phyloP scores from a whole-genome alignment of 257 asterid genomes.

The Solanum habrochaites region DNA sequence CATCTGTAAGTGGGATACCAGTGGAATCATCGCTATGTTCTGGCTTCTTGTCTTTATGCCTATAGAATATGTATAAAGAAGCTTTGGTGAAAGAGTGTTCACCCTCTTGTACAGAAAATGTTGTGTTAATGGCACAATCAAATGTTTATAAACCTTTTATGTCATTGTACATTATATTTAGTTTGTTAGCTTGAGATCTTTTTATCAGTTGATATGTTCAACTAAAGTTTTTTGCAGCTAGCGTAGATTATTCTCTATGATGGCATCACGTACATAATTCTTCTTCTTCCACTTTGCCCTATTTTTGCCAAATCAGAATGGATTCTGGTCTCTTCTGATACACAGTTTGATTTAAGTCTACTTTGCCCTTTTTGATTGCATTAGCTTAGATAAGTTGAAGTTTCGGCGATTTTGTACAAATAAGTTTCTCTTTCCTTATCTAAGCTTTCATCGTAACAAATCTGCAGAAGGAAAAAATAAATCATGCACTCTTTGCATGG shows the following conservation, averaged over 20 bases:
- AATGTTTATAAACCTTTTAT: neutral
- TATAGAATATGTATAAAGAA: neutral
- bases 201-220: neutral
- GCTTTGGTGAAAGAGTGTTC: neutral
- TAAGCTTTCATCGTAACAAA: neutral
- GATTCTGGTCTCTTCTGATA: neutral
- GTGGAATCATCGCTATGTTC: neutral
- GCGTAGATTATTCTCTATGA: neutral
- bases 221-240: neutral
- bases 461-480: neutral
- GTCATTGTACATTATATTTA: neutral
- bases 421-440: neutral
- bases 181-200: neutral
- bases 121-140: neutral
- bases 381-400: neutral
- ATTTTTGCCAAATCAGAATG: neutral
- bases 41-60: neutral
- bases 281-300: neutral
- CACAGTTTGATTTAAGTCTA: neutral
- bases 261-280: neutral
- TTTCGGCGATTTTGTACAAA: neutral
- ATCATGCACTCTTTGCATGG: neutral
- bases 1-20: constrained; percentile 11
- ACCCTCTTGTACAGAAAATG: neutral
- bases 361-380: neutral